Evolutionary conservation across 106 monocot species (phyloP).

Genomic region (Ottelia alismoides): DNA sequence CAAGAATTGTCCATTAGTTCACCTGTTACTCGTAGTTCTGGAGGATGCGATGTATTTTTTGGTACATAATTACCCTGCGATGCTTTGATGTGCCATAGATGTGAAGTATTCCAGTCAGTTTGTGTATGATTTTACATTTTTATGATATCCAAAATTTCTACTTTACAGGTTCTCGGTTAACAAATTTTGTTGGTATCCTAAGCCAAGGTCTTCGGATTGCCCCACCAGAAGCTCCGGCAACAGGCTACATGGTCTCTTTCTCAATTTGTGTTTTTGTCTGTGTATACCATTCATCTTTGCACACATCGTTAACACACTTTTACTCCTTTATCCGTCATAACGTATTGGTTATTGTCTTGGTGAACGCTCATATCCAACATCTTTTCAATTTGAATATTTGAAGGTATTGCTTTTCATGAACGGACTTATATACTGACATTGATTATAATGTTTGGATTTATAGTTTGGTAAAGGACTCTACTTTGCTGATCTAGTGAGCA

Average conservation of each 20-base stretch:
- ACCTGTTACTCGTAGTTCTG: not conserved
- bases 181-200: conserved; percentile 96
- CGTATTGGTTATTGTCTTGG: too few relatives aligned
- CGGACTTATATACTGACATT: too few relatives aligned
- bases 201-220: conserved; percentile 96
- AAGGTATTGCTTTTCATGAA: not conserved
- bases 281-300: too few relatives aligned
- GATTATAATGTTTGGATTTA: too few relatives aligned
- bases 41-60: too few relatives aligned
- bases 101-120: not conserved
- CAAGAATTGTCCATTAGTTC: not conserved
- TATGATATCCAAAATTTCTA: not conserved
- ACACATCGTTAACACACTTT: too few relatives aligned
- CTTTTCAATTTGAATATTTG: not conserved
- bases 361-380: not conserved
- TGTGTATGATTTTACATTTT: not conserved
- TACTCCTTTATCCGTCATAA: too few relatives aligned
- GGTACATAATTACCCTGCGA: not conserved
- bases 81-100: too few relatives aligned
- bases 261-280: not conserved
- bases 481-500: conserved; percentile 94
- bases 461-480: conserved; percentile 98
- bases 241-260: conserved; percentile 89
- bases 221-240: conserved; percentile 91
- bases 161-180: conserved; percentile 76